Evolutionary conservation across 768 basidiomycete genomes (phyloP).

Genomic region (Auriscalpium microsporum): DNA sequence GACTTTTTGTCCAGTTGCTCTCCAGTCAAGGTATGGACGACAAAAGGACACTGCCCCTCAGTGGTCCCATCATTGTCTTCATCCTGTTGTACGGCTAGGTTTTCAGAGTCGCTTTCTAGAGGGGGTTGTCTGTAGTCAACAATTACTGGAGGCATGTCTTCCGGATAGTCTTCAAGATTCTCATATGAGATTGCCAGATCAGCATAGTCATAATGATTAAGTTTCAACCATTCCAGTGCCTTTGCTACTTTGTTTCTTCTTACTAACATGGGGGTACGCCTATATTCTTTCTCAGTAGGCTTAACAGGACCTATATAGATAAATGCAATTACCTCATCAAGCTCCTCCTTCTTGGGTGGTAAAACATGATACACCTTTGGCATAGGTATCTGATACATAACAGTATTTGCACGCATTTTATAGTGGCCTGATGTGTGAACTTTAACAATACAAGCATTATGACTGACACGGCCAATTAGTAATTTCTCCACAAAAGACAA

Average conservation of each 20-base stretch:
- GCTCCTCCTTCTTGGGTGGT: slow-evolving; percentile 24
- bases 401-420: slow-evolving; percentile 29
- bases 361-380: slow-evolving; percentile 24
- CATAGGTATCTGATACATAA: slow-evolving; percentile 25
- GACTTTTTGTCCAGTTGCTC: slow-evolving; percentile 12
- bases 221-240: background rate
- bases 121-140: background rate
- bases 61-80: slow-evolving; percentile 23
- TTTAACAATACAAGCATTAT: slow-evolving; percentile 15
- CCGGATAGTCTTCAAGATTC: slow-evolving; percentile 12
- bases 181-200: slow-evolving; percentile 12
- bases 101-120: background rate
- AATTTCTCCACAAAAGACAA: too few relatives aligned
- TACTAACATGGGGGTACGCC: slow-evolving; percentile 17
- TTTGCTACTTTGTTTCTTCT: slow-evolving; percentile 3
- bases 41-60: slow-evolving; percentile 28
- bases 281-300: slow-evolving; percentile 18
- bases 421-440: slow-evolving; percentile 5
- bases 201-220: too few relatives aligned
- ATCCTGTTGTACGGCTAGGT: slow-evolving; percentile 17
- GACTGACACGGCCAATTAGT: slow-evolving; percentile 6
- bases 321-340: slow-evolving; percentile 24
- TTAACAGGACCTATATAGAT: slow-evolving; percentile 25
- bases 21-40: slow-evolving; percentile 29
- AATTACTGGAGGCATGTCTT: slow-evolving; percentile 18